phyloP scores from a whole-genome alignment of 192 early-diverging fungal genomes.

The Umbelopsis vinacea region DNA sequence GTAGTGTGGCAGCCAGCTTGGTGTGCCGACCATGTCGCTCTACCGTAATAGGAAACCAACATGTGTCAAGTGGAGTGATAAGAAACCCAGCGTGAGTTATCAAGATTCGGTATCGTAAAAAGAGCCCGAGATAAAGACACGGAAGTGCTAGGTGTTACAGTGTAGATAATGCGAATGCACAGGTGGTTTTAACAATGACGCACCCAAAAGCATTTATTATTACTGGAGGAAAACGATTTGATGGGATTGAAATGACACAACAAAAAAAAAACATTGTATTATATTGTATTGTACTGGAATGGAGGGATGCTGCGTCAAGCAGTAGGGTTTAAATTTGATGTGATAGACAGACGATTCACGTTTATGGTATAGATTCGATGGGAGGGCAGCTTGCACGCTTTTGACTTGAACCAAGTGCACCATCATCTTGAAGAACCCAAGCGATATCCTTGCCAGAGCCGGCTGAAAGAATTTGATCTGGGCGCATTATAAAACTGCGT shows the following conservation, averaged over 20 bases:
- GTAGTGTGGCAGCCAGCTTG: too few species aligned
- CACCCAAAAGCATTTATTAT: too few species aligned
- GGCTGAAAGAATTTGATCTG: slow-evolving; percentile 9
- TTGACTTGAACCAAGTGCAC: not conserved
- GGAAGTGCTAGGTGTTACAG: too few species aligned
- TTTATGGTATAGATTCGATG: slow-evolving; percentile 20
- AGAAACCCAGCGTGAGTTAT: too few species aligned
- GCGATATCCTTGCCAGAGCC: not conserved
- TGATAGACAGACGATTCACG: not conserved
- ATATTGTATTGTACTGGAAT: too few species aligned
- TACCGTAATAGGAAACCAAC: too few species aligned
- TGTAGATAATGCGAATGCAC: too few species aligned
- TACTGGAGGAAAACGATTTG: not conserved
- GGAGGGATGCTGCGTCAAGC: not conserved
- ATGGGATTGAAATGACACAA: not conserved
- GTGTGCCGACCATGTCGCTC: too few species aligned
- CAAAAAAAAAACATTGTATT: not conserved
- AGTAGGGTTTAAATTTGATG: not conserved
- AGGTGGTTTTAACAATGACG: too few species aligned
- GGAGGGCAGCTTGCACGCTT: not conserved
- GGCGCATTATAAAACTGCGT: not conserved
- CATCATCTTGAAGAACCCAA: not conserved
- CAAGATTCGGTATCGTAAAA: too few species aligned
- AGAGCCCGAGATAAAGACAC: too few species aligned
- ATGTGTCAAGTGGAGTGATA: too few species aligned